Conservation (phyloP, 345 rosid species). For the Lepidium didymum region DNA sequence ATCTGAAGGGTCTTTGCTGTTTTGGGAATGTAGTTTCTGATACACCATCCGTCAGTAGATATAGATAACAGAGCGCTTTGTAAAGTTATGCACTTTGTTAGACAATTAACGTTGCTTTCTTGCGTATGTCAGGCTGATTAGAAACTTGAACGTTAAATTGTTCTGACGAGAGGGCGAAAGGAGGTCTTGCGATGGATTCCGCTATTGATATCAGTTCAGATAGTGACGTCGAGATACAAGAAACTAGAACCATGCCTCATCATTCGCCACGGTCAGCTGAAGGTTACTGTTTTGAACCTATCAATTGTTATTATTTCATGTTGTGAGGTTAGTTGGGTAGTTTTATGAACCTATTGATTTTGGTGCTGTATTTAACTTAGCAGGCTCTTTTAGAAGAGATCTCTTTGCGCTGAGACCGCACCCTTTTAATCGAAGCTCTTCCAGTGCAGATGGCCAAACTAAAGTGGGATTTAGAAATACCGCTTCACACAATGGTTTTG, state of each 20-base stretch:
- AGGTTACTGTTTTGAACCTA: constrained; percentile 2
- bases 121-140: constrained; percentile 28
- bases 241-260: constrained; percentile 29
- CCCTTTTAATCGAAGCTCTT: constrained; percentile 38
- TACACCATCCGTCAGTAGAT: not conserved
- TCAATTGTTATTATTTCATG: not conserved
- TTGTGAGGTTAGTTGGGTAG: not conserved
- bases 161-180: not conserved
- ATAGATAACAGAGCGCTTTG: not conserved
- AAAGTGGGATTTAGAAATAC: constrained; percentile 9
- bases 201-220: constrained; percentile 85
- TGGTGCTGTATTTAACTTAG: constrained; percentile 14
- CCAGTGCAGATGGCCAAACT: constrained; percentile 20
- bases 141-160: constrained; percentile 12
- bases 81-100: not conserved
- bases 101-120: not conserved
- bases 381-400: constrained; percentile 22
- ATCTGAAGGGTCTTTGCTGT: not conserved
- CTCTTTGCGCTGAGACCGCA: constrained; percentile 27
- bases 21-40: not conserved
- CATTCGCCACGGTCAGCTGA: constrained; percentile 40
- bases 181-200: constrained; percentile 25
- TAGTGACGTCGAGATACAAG: constrained; percentile 48
- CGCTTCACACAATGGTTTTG: constrained; percentile 15
- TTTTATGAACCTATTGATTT: not conserved